phyloP scores from a whole-genome alignment of 2,329 filamentous ascomycete species.

The Fusarium sp. region DNA sequence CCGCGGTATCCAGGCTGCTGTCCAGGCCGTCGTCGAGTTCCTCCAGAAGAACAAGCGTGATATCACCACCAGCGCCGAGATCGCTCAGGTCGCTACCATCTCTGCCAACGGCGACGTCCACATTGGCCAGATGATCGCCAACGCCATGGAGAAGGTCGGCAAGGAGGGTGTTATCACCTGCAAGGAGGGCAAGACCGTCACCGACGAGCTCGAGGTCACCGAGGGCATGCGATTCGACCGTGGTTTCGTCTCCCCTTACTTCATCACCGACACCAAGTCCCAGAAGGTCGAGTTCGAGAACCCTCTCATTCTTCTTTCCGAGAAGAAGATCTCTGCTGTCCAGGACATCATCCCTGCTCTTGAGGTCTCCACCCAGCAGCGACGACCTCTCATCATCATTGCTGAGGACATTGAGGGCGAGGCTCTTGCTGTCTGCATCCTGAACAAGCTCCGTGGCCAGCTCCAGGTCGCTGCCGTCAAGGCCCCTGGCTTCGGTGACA shows the following conservation, averaged over 20 bases:
- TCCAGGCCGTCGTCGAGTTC: constrained; percentile 94
- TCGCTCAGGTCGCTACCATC: constrained; percentile 98
- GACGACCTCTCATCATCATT: constrained; percentile 96
- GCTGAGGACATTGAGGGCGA: constrained; percentile 99
- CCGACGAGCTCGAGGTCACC: constrained; percentile 97
- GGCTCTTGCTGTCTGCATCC: constrained; percentile 97
- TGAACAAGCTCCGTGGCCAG: constrained; percentile 99
- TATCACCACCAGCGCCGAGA: constrained; percentile 96
- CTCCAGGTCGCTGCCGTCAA: constrained; percentile 99
- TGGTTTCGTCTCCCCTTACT: constrained; percentile 98
- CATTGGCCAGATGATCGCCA: constrained; percentile 95
- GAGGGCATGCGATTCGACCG: constrained; percentile 99
- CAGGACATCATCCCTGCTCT: constrained; percentile 99
- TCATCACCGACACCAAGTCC: constrained; percentile 98
- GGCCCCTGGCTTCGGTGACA: constrained; percentile 99
- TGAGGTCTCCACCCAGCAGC: constrained; percentile 94
- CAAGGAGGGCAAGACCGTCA: constrained; percentile 99
- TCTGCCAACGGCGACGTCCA: constrained; percentile 96
- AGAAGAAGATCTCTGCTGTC: constrained; percentile 99
- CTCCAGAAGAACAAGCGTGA: constrained; percentile 96
- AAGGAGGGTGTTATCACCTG: constrained; percentile 99
- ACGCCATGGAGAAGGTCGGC: constrained; percentile 99
- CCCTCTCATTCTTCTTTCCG: constrained; percentile 96
- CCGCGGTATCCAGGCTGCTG: constrained; percentile 95
- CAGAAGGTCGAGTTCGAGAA: constrained; percentile 99